A percentile compares a stretch with the other conserved stretches of the same genome.
Evolutionary conservation across 192 early-diverging fungal species (phyloP).

Genomic region (Gryganskiella cystojenkinii): DNA sequence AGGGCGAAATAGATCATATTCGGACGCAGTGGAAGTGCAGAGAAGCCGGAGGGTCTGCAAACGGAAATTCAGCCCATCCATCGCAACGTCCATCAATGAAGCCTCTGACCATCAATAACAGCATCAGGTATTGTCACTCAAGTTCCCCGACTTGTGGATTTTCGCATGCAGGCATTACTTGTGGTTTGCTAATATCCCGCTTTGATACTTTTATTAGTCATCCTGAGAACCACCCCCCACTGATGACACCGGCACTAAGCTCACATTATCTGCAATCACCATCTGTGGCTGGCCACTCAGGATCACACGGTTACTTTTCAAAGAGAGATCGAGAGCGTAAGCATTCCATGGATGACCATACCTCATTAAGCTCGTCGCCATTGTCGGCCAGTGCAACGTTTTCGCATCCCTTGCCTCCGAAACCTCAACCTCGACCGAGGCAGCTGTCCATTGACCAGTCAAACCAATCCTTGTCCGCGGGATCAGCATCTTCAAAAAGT

Average conservation of each 20-base stretch:
- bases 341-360: conserved; percentile 33
- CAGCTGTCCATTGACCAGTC: conserved; percentile 20
- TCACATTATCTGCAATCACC: conserved; percentile 48
- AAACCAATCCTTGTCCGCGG: background rate
- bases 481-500: background rate
- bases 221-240: conserved; percentile 18
- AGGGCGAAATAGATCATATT: conserved; percentile 36
- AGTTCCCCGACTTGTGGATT: background rate
- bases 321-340: conserved; percentile 46
- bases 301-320: conserved; percentile 42
- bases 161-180: background rate
- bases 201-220: background rate
- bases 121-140: background rate
- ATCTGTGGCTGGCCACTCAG: conserved; percentile 26
- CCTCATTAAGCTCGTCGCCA: conserved; percentile 4
- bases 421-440: conserved; percentile 31
- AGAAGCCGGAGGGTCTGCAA: conserved; percentile 32
- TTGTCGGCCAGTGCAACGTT: conserved; percentile 3
- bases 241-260: conserved; percentile 23
- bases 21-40: conserved; percentile 47
- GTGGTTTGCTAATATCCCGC: no score
- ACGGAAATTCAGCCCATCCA: conserved; percentile 21
- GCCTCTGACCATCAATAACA: conserved; percentile 30
- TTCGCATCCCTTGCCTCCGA: conserved; percentile 48
- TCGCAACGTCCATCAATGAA: conserved; percentile 21